Evolutionary conservation across 2,329 filamentous ascomycete genomes (phyloP).

Genomic region (Helminthosporium solani): DNA sequence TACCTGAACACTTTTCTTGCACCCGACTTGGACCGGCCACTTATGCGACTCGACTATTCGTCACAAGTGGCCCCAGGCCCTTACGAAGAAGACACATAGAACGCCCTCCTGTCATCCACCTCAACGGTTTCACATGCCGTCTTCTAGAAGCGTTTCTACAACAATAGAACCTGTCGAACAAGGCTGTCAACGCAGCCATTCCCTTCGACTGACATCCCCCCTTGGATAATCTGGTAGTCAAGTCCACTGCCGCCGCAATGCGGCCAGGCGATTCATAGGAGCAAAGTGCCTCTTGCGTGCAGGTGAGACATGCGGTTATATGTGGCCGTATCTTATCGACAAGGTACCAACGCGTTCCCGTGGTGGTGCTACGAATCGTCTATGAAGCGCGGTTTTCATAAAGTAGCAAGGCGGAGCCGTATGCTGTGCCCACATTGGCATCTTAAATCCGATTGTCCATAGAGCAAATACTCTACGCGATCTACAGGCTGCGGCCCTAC

Average conservation of each 20-base stretch:
- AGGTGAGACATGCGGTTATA: slow-evolving; percentile 21
- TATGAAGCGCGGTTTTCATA: slow-evolving; percentile 3
- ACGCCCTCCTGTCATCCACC: slow-evolving; percentile 25
- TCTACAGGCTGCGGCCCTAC: too few species aligned
- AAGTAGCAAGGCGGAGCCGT: slow-evolving; percentile 1
- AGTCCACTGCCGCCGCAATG: slow-evolving; percentile 3
- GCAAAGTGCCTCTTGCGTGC: slow-evolving; percentile 18
- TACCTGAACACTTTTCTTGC: slow-evolving; percentile 14
- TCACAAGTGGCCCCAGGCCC: slow-evolving; percentile 18
- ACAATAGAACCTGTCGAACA: slow-evolving; percentile 14
- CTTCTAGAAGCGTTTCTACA: slow-evolving; percentile 31
- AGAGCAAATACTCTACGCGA: too few species aligned
- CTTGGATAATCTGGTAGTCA: neutral
- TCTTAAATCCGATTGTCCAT: too few species aligned
- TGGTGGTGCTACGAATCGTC: slow-evolving; percentile 11
- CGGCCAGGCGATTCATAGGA: neutral
- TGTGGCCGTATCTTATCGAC: slow-evolving; percentile 23
- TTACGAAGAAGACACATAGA: too few species aligned
- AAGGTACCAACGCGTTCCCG: slow-evolving; percentile 5
- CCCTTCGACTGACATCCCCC: neutral
- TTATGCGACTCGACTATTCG: slow-evolving; percentile 30
- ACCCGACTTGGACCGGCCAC: slow-evolving; percentile 15
- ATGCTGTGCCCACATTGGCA: neutral
- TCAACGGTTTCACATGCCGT: slow-evolving; percentile 29
- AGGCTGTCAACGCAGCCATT: slow-evolving; percentile 23